Evolutionary conservation across 2,329 filamentous ascomycete genomes (phyloP), one percentile per base, ranked within the genome.

Genomic region (Hypomyces rosellus): DNA sequence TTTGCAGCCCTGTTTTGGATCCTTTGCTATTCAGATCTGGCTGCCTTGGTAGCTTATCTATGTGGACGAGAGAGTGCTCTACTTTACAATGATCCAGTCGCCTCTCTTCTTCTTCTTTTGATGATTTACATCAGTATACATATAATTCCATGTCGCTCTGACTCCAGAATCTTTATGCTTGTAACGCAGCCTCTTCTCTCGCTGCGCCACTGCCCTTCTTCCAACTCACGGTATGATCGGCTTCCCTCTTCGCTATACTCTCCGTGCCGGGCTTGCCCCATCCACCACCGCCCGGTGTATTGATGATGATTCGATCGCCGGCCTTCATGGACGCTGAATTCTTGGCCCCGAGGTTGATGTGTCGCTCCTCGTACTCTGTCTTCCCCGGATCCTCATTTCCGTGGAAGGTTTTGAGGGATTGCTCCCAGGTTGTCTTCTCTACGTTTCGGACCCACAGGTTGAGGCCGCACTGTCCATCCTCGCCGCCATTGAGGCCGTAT

Each of bases 391-490:
- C 51, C n/a, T 49, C 60, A 4, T 59, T 61, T 25, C 61, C 62
- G 34, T 70, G 67, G 36, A 76, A 61, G 51, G 66, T 59, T 56
- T 65, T 68, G 48, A 72, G 63, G 15, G 70, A 70, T 52, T 68
- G 65, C 65, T 75, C 74, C 64, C 74, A 74, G 59, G 74, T 74
- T 1, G 70, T 70, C 65, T 81, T 82, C 57, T 75, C 72, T 48
- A 92, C 84, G 54, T 80, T 85, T 7, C 88, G 75, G 33, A 95
- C 84, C 92, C 92, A 97, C 42, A 95, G 73, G 59, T 97, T 97
- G 54, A 91, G 71, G 0, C 92, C 92, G 46, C 86, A 85, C 58
- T 81, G 70, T 0, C 83, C 92, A 54, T 92, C 86, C 50, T 84
- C 85, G 3, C 92, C 92, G 0, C 92, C 92, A 18, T 83, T 84